phyloP scores from a whole-genome alignment of 345 rosid species.

The Aurinia saxatilis region DNA sequence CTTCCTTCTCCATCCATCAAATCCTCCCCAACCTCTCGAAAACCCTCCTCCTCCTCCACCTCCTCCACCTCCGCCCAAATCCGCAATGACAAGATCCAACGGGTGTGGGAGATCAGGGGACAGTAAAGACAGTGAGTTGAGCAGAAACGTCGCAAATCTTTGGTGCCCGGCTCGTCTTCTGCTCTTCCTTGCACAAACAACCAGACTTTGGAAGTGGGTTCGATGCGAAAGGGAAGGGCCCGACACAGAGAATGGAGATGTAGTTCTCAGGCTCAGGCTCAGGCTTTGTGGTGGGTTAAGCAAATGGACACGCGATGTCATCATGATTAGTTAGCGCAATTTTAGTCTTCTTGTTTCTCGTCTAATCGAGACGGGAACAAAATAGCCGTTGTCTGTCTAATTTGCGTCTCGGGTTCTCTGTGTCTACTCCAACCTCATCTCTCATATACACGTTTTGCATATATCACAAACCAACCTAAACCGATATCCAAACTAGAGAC shows the following conservation, averaged over 20 bases:
- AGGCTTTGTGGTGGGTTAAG: not conserved
- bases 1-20: conserved; percentile 29
- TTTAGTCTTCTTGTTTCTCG: conserved; percentile 3
- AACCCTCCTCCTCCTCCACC: conserved; percentile 12
- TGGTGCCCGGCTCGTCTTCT: not conserved
- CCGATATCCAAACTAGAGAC: not conserved
- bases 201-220: conserved; percentile 23
- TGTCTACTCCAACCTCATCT: not conserved
- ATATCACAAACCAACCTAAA: not conserved
- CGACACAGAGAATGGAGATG: conserved; percentile 3
- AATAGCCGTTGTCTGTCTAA: conserved; percentile 22
- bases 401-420: conserved; percentile 17
- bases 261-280: conserved; percentile 11
- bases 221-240: conserved; percentile 12
- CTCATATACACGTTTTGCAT: not conserved
- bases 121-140: conserved; percentile 17
- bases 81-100: conserved; percentile 28
- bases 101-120: conserved; percentile 9
- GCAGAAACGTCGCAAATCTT: not conserved
- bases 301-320: conserved; percentile 20
- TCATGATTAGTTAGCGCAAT: conserved; percentile 1
- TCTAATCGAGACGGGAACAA: conserved; percentile 1
- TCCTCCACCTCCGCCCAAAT: conserved; percentile 25
- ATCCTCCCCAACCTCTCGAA: conserved; percentile 26
- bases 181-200: conserved; percentile 25